These are phyloP conservation scores for Clonostachys chloroleuca DNA, from an alignment of 2,329 filamentous ascomycete genomes.

Conservation along the genomic window DNA sequence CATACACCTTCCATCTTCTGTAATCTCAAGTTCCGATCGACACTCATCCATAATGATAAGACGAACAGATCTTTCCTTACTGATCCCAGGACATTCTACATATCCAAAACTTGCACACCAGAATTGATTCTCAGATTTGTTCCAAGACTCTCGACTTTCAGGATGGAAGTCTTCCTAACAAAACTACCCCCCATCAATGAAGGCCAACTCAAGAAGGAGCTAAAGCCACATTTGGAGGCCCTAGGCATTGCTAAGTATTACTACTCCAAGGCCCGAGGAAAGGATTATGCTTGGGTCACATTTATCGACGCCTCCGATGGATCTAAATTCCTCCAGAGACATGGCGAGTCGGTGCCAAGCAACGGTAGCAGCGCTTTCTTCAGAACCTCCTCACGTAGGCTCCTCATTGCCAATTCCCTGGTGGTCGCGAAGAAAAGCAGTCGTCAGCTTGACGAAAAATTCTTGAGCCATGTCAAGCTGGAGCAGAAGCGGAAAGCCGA, in stretches of 20 bases:
- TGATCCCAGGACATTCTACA: too few relatives aligned
- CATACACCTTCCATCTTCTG: not conserved
- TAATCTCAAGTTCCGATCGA: not conserved
- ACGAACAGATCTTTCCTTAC: not conserved
- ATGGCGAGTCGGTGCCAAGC: constrained; percentile 9
- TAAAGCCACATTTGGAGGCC: constrained; percentile 29
- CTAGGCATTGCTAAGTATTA: constrained; percentile 35
- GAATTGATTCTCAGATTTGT: too few relatives aligned
- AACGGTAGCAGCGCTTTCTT: not conserved
- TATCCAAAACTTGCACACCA: too few relatives aligned
- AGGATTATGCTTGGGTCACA: constrained; percentile 27
- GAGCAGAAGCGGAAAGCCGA: constrained; percentile 9
- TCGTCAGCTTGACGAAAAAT: constrained; percentile 14
- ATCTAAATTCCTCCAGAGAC: constrained; percentile 29
- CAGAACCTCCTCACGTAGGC: constrained; percentile 13
- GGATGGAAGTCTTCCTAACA: constrained; percentile 42
- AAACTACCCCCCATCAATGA: constrained; percentile 37
- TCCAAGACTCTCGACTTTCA: not conserved
- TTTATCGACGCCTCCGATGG: constrained; percentile 36
- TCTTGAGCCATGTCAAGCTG: constrained; percentile 16
- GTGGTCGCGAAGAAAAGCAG: constrained; percentile 26
- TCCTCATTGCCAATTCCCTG: constrained; percentile 18
- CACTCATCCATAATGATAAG: not conserved
- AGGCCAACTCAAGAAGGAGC: constrained; percentile 25
- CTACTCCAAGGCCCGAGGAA: constrained; percentile 33